These are phyloP conservation scores for Exobasidium cylindrosporum DNA, from an alignment of 1,284 basidiomycete species.

Conservation along the genomic window DNA sequence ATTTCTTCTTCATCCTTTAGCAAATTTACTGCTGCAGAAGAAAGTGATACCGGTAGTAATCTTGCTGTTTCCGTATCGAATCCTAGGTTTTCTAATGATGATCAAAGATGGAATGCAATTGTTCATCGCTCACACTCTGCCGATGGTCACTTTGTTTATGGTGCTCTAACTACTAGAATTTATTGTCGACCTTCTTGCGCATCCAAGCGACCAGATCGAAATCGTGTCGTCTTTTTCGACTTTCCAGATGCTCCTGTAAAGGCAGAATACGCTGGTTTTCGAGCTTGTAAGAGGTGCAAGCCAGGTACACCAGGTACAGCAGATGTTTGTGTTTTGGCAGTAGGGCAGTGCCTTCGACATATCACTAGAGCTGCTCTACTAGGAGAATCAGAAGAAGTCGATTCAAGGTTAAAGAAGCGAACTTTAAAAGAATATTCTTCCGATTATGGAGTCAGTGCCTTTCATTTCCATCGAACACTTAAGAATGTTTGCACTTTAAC, in stretches of 20 bases:
- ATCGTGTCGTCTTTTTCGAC: slow-evolving; percentile 17
- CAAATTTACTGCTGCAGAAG: neutral
- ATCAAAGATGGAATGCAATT: slow-evolving; percentile 3
- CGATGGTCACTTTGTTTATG: slow-evolving; percentile 19
- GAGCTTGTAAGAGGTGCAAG: slow-evolving; percentile 23
- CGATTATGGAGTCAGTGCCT: slow-evolving; percentile 17
- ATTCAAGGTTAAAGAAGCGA: slow-evolving; percentile 9
- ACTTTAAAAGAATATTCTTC: slow-evolving; percentile 24
- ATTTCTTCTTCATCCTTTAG: neutral
- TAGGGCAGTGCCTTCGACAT: slow-evolving; percentile 21
- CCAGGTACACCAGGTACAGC: slow-evolving; percentile 16
- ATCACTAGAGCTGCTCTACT: slow-evolving; percentile 15
- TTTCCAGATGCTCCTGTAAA: slow-evolving; percentile 16
- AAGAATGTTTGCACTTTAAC: slow-evolving; percentile 20
- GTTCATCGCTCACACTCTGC: slow-evolving; percentile 1
- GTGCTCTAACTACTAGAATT: slow-evolving; percentile 16
- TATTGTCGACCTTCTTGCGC: slow-evolving; percentile 24
- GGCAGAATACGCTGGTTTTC: slow-evolving; percentile 20
- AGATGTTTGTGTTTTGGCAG: slow-evolving; percentile 18
- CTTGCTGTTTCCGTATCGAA: neutral
- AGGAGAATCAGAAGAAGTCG: slow-evolving; percentile 13
- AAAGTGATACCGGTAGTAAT: neutral
- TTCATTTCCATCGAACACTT: slow-evolving; percentile 25
- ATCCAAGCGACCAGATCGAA: slow-evolving; percentile 18
- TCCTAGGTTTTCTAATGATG: neutral